These are phyloP conservation scores for Emergomyces pasteurianus DNA, from an alignment of 2,329 filamentous ascomycete genomes.

Conservation along the genomic window DNA sequence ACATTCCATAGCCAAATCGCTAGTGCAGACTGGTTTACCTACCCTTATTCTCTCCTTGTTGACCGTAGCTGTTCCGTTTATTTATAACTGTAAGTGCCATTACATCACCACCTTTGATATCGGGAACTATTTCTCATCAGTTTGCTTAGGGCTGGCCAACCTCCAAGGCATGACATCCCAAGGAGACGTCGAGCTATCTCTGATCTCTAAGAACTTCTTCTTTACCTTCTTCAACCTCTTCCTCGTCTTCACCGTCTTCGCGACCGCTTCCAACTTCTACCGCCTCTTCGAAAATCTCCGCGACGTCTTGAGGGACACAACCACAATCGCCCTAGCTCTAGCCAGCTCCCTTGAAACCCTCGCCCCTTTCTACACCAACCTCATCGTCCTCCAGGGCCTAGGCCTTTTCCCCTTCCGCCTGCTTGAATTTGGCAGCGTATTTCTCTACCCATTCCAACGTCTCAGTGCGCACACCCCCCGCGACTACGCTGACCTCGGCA, in stretches of 20 bases:
- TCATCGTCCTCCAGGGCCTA: conserved; percentile 87
- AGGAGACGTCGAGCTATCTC: conserved; percentile 83
- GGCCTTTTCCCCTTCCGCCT: conserved; percentile 87
- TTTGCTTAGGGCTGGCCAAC: conserved; percentile 55
- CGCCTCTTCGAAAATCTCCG: conserved; percentile 51
- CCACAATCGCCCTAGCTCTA: conserved; percentile 61
- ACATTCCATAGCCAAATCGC: conserved; percentile 58
- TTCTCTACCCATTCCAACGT: conserved; percentile 67
- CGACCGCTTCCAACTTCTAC: conserved; percentile 65
- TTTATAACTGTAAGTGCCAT: conserved; percentile 64
- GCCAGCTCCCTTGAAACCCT: conserved; percentile 64
- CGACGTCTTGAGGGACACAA: conserved; percentile 66
- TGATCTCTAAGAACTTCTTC: conserved; percentile 98
- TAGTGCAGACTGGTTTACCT: conserved; percentile 79
- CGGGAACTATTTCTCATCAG: not conserved
- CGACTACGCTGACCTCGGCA: conserved; percentile 70
- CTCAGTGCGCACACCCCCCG: conserved; percentile 76
- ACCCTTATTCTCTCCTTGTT: conserved; percentile 76
- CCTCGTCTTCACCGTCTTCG: conserved; percentile 80
- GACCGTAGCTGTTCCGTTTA: conserved; percentile 78
- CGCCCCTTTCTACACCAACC: conserved; percentile 79
- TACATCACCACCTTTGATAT: not conserved
- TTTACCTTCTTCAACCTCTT: conserved; percentile 99
- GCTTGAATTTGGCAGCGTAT: conserved; percentile 76
- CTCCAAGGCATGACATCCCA: conserved; percentile 90